Evolutionary conservation across 2,329 filamentous ascomycete genomes (phyloP), one percentile per base, ranked within the genome.

Genomic region (Alternaria ventricosa): DNA sequence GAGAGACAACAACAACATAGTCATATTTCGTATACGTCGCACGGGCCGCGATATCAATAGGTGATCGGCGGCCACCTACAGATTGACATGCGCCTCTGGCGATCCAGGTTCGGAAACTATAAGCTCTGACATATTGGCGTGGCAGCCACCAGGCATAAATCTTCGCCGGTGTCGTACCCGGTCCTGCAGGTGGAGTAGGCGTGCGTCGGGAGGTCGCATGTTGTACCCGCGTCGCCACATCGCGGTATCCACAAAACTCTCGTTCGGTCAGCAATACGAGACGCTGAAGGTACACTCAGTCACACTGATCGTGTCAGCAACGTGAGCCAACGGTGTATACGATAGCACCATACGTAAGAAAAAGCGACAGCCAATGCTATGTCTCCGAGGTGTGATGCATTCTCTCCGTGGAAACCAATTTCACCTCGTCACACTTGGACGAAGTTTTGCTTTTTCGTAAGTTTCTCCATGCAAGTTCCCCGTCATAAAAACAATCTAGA

Each of bases 1-100:
- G 56, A 33, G 36, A 12, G 11, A 13, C 20, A n/a, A 23, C 53
- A 46, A 47, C n/a, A 57, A 12, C 11, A 41, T 30, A 15, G 22
- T 23, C 20, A 23, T 23, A 25, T 23, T n/a, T 30, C 25, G 25
- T 20, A 25, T 22, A 22, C 28, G 53, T 61, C 41, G 23, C 30
- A 59, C 55, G 25, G 13, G 18, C 6, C 23, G 23, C 12, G 30
- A 33, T 23, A 43, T 30, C 22, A 30, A 47, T 49, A 55, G 58
- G 43, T 3, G 22, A 51, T 45, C 27, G 30, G 25, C 30, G 33
- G 13, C 27, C 49, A 63, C 43, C n/a, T 55, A 30, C 60, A 51
- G 5, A 55, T 41, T 63, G 30, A 46, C 55, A 63, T 63, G 55
- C 55, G 43, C 46, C 60, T 49, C 55, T 44, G 45, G 41, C 28